These are phyloP conservation scores for Lepidopterella palustris DNA, from an alignment of 495 filamentous ascomycete genomes.

Conservation along the genomic window DNA sequence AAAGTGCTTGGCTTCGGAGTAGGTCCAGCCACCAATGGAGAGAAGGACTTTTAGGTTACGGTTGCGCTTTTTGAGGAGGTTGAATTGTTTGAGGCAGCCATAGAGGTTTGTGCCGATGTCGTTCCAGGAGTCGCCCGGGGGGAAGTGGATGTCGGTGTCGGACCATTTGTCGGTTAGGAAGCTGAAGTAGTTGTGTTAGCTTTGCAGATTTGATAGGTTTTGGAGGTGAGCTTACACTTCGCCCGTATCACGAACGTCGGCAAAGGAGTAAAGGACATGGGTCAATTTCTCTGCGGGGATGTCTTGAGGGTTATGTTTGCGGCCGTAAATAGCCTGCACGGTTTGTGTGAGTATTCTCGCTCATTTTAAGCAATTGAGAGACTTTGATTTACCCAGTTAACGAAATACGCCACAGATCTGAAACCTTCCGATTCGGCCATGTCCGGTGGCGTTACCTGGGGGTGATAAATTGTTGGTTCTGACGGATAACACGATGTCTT, in stretches of 20 bases:
- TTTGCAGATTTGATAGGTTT: neutral
- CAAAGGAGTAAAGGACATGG: conserved; percentile 88
- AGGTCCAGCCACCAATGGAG: conserved; percentile 96
- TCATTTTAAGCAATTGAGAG: neutral
- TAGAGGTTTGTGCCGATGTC: conserved; percentile 56
- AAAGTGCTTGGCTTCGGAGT: conserved; percentile 70
- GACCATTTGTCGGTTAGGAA: conserved; percentile 78
- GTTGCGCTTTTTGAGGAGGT: conserved; percentile 80
- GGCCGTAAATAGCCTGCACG: conserved; percentile 71
- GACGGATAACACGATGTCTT: neutral
- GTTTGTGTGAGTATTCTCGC: neutral
- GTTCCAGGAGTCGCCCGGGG: conserved; percentile 62
- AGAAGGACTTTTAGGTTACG: conserved; percentile 86
- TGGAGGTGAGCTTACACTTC: conserved; percentile 55
- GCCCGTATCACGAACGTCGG: conserved; percentile 69
- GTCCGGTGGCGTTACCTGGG: neutral
- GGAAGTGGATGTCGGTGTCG: conserved; percentile 78
- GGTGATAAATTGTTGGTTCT: neutral
- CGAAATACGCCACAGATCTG: conserved; percentile 74
- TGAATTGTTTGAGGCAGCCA: conserved; percentile 90
- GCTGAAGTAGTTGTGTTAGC: conserved; percentile 31
- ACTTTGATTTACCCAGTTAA: conserved; percentile 63
- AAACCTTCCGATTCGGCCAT: conserved; percentile 45
- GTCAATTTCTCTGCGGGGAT: conserved; percentile 83
- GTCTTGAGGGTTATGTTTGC: conserved; percentile 80